Evolutionary conservation across 1,284 basidiomycete genomes (phyloP).

Genomic region (Malassezia dermatis): DNA sequence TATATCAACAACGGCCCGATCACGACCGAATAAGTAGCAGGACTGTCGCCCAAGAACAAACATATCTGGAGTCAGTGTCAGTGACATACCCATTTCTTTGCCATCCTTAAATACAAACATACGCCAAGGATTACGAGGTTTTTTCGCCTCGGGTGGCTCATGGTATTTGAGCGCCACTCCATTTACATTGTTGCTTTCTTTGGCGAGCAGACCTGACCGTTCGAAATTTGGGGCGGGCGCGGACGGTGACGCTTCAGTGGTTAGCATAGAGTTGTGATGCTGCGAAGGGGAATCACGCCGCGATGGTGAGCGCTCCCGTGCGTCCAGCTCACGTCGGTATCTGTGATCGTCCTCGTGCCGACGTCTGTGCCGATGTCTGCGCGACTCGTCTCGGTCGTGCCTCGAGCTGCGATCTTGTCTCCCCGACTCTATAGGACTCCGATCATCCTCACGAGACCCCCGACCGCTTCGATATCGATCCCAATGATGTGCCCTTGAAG

Average conservation of each 20-base stretch:
- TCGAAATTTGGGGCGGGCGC: slow-evolving; percentile 64
- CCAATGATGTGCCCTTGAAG: neutral
- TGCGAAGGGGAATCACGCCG: neutral
- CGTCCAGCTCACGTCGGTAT: neutral
- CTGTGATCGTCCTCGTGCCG: neutral
- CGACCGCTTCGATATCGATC: neutral
- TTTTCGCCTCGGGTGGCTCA: slow-evolving; percentile 93
- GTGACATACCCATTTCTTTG: slow-evolving; percentile 71
- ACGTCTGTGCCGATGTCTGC: neutral
- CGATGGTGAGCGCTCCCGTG: neutral
- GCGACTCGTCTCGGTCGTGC: neutral
- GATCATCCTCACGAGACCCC: neutral
- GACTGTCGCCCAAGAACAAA: slow-evolving; percentile 59
- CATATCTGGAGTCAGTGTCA: slow-evolving; percentile 20
- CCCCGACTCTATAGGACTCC: neutral
- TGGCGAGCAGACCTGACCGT: slow-evolving; percentile 79
- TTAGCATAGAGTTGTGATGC: neutral
- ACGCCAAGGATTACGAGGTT: slow-evolving; percentile 78
- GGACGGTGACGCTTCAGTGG: neutral
- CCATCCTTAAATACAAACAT: slow-evolving; percentile 92
- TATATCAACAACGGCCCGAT: slow-evolving; percentile 62
- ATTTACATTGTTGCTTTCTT: slow-evolving; percentile 59
- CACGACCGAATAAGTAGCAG: slow-evolving; percentile 83
- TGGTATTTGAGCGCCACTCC: slow-evolving; percentile 93
- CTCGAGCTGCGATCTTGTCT: neutral